Evolutionary conservation across 208 protist species (phyloP), one percentile per base, ranked within the genome.

Genomic region (Leishmania martiniquensis): DNA sequence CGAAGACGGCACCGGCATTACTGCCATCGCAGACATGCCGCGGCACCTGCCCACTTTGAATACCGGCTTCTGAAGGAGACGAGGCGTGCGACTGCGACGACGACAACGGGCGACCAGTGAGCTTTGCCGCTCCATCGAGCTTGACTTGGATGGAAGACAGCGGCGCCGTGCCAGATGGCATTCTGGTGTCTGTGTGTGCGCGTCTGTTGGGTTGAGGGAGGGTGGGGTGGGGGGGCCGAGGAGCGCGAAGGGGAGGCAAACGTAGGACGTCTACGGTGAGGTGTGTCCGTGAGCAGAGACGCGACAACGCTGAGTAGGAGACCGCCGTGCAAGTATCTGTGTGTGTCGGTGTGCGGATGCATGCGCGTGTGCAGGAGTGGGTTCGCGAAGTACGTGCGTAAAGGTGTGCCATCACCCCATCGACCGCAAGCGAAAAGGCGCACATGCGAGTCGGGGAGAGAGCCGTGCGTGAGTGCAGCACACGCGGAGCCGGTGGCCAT

Each of bases 81-180:
- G 57, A 17, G 32, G 25, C 10, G 25, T 45, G 63, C 20, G 63
- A 45, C 20, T 10, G 62, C 37, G 17, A 55, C 47, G 44, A 17
- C 15, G 32, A 42, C 32, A 13, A 4, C 29, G 68, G 17, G 63
- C 42, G 32, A 10, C 9, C 6, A n/a, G 0, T 15, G 65, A 9
- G 42, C 37, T 69, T n/a, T 47, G 32, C 47, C 68, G 32, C 68
- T 47, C 42, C 68, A 42, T 32, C 29, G 29, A 42, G 13, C 47
- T 34, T 37, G 29, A 25, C 4, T 32, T 34, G 47, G 17, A 72
- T 57, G 15, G 42, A 5, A 32, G 68, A 47, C 68, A 72, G 49
- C 29, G 47, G 22, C 68, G 47, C n/a, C 47, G 49, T n/a, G 68
- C n/a, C 57, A 15, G 68, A 42, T 13, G 39, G 68, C 68, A 72